Percentiles rank a stretch among this genome's conserved stretches.
phyloP scores from a whole-genome alignment of 805 yeast species.

The Candida boleticola region DNA sequence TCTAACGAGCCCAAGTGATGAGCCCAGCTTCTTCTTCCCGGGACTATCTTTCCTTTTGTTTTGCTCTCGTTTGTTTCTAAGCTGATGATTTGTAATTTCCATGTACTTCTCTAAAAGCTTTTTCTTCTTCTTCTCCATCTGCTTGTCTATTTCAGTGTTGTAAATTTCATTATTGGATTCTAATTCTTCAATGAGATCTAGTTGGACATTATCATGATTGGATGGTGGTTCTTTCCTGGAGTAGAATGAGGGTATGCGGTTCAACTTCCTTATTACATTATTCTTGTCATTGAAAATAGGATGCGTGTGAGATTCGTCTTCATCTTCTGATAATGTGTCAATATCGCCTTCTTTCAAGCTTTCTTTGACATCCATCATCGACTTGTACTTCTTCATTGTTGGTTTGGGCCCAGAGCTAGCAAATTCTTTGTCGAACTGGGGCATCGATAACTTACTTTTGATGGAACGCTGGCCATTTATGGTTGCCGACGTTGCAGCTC shows the following conservation, averaged over 20 bases:
- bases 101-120: conserved; percentile 30
- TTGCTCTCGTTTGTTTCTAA: conserved; percentile 12
- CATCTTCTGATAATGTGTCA: conserved; percentile 5
- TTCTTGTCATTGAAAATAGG: conserved; percentile 29
- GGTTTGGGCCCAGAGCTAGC: not conserved
- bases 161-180: conserved; percentile 8
- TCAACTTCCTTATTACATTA: conserved; percentile 35
- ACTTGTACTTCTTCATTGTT: conserved; percentile 26
- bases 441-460: conserved; percentile 1
- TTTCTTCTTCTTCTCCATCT: conserved; percentile 23
- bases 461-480: not conserved
- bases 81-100: conserved; percentile 21
- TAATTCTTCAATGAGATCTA: conserved; percentile 8
- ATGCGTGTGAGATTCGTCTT: conserved; percentile 11
- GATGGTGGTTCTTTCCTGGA: conserved; percentile 4
- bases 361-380: conserved; percentile 30
- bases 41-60: conserved; percentile 1
- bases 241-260: conserved; percentile 43
- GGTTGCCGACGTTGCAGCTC: not conserved
- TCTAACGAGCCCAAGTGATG: conserved; percentile 26
- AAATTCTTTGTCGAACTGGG: conserved; percentile 4
- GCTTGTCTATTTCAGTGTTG: conserved; percentile 10
- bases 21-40: not conserved
- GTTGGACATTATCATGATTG: not conserved
- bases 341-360: not conserved